phyloP scores from a whole-genome alignment of 306 rosid species.

The Trichosanthes truncata region DNA sequence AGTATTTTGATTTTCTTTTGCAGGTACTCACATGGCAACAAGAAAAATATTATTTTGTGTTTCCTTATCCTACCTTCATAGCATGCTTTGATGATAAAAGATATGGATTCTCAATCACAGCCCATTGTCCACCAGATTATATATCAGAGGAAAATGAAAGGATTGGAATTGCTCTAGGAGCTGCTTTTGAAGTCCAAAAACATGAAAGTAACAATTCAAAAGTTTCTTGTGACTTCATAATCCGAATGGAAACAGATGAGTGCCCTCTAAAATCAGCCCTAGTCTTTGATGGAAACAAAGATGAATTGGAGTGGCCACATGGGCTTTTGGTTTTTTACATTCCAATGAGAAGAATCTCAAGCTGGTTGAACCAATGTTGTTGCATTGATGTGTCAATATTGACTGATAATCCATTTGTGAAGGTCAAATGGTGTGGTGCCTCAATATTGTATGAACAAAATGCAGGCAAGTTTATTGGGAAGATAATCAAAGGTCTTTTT shows the following conservation, averaged over 20 bases:
- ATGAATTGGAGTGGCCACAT: background rate
- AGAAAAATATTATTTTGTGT: background rate
- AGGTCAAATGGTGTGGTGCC: conserved; percentile 9
- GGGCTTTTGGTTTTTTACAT: background rate
- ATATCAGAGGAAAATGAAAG: background rate
- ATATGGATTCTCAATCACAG: background rate
- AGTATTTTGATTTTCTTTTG: background rate
- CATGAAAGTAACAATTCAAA: background rate
- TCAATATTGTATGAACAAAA: conserved; percentile 2
- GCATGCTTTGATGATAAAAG: background rate
- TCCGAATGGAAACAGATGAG: background rate
- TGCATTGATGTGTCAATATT: background rate
- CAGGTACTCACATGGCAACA: conserved; percentile 9
- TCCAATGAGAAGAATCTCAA: background rate
- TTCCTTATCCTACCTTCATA: background rate
- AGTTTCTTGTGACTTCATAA: background rate
- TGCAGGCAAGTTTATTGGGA: background rate
- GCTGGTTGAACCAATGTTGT: background rate
- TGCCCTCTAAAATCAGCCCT: background rate
- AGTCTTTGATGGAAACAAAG: background rate
- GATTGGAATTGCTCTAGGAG: conserved; percentile 12
- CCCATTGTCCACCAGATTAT: background rate
- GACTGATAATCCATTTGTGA: background rate
- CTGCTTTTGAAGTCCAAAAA: background rate
- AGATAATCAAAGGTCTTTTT: background rate